Evolutionary conservation across 148 eudicot species (phyloP), one percentile per base, ranked within the genome.

Genomic region (Diospyros lotus): DNA sequence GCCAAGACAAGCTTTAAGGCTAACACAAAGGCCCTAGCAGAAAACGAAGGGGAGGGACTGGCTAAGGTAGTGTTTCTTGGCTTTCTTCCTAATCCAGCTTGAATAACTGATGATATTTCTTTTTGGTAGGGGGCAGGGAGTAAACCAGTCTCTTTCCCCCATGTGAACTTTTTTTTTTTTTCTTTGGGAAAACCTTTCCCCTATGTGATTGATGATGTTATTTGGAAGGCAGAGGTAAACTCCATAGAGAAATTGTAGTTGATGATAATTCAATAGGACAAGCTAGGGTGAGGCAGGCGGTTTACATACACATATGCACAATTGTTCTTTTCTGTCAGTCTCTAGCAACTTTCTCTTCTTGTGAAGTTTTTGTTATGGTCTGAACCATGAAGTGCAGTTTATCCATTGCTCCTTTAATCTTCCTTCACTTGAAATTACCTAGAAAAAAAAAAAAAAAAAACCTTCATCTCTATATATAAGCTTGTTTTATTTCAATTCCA

Each of bases 1-100:
- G 89, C 89, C 18, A 93, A 91, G 86, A 89, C 98, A 67, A 93
- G 98, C 78, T 92, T 93, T 86, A 93, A 89, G 84, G 97, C 95
- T 59, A 93, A 93, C 85, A 89, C 96, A 43, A 93, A 93, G 75
- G 98, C 98, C 17, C 87, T 93, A 50, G 98, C 98, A 65, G 98
- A 93, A 85, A 93, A 93, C 83, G 98, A 93, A 85, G 96, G 87
- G 60, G 98, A 93, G 77, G 98, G 94, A 62, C 82, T 90, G 68
- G 98, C 98, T 75, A 93, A 93, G 98, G 98, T 93, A 72, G 63
- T 66, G 69, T 61, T 78, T 60, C 62, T 69, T 68, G 38, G 50
- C 54, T 62, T 43, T 44, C 39, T 45, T 39, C 0, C 66, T 40
- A 63, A 45, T 15, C 15, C 40, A 4, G 66, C 41, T 6, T 18